A percentile compares a stretch with the other conserved stretches of the same genome.
Conservation (phyloP, 2,329 filamentous ascomycete genomes). For the Epichloe scottii region DNA sequence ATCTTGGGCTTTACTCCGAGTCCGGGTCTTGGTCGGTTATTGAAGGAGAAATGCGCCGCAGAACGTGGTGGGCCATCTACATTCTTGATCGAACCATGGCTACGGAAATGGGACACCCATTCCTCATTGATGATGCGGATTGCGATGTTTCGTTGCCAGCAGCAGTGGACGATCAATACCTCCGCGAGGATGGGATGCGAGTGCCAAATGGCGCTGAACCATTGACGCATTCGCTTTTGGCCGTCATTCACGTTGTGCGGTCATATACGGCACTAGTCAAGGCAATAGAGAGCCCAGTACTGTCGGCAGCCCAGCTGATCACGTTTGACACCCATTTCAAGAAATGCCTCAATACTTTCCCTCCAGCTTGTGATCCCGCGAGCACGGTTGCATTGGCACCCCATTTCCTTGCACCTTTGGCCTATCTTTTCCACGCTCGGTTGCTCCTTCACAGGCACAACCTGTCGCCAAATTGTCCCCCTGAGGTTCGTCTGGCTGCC, state of each 20-base stretch:
- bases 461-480: constrained; percentile 57
- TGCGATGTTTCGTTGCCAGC: constrained; percentile 75
- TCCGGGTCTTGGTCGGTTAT: constrained; percentile 59
- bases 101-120: constrained; percentile 67
- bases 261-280: constrained; percentile 63
- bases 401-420: constrained; percentile 59
- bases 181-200: constrained; percentile 44
- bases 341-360: constrained; percentile 62
- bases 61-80: constrained; percentile 92
- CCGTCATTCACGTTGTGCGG: constrained; percentile 70
- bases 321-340: constrained; percentile 72
- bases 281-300: constrained; percentile 52
- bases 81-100: constrained; percentile 73
- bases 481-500: constrained; percentile 54
- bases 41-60: constrained; percentile 73
- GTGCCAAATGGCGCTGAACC: constrained; percentile 39
- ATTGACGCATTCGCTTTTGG: constrained; percentile 59
- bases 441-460: constrained; percentile 84
- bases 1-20: constrained; percentile 69
- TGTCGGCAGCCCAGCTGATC: constrained; percentile 56
- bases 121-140: constrained; percentile 75
- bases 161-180: constrained; percentile 67
- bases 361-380: constrained; percentile 56
- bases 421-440: constrained; percentile 72
- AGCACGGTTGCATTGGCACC: constrained; percentile 59